Evolutionary conservation across 2,329 filamentous ascomycete genomes (phyloP).

Genomic region (Nothomitra cinnamomea): DNA sequence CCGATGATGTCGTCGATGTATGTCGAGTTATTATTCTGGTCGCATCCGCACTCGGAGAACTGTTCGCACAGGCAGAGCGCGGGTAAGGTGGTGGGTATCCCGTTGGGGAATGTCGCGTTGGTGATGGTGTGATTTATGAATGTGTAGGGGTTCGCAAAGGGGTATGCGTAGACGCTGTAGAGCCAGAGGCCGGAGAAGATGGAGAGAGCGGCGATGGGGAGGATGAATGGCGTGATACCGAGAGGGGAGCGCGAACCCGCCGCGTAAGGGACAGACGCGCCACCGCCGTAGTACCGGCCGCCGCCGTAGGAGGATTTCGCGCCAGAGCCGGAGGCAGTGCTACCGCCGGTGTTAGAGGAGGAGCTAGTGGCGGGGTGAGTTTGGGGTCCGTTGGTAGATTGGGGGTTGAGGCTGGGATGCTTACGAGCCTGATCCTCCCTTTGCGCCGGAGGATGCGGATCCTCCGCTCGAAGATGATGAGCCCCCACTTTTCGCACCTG

Average conservation of each 20-base stretch:
- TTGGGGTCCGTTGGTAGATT: too few relatives aligned
- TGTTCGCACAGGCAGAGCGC: conserved; percentile 44
- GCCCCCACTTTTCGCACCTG: too few relatives aligned
- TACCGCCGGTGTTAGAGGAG: conserved; percentile 29
- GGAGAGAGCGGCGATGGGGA: conserved; percentile 33
- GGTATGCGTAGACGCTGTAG: conserved; percentile 42
- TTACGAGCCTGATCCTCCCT: too few relatives aligned
- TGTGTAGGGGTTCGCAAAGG: conserved; percentile 39
- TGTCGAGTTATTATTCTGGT: conserved; percentile 43
- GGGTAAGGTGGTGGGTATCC: conserved; percentile 39
- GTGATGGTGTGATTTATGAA: conserved; percentile 29
- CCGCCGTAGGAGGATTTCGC: conserved; percentile 40
- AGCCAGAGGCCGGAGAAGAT: conserved; percentile 52
- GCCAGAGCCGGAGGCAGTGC: conserved; percentile 41
- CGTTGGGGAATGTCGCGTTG: conserved; percentile 23
- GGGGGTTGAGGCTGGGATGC: too few relatives aligned
- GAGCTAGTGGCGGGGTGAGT: conserved; percentile 1
- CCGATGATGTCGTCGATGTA: conserved; percentile 44
- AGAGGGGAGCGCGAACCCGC: conserved; percentile 33
- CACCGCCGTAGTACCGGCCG: conserved; percentile 49
- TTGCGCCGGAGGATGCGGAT: too few relatives aligned
- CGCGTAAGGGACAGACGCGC: conserved; percentile 41
- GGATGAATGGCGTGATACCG: conserved; percentile 35
- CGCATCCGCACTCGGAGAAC: conserved; percentile 45
- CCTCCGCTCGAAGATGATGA: too few relatives aligned